Conservation (phyloP, 2,329 filamentous ascomycete genomes). For the Fusarium nematophilum region DNA sequence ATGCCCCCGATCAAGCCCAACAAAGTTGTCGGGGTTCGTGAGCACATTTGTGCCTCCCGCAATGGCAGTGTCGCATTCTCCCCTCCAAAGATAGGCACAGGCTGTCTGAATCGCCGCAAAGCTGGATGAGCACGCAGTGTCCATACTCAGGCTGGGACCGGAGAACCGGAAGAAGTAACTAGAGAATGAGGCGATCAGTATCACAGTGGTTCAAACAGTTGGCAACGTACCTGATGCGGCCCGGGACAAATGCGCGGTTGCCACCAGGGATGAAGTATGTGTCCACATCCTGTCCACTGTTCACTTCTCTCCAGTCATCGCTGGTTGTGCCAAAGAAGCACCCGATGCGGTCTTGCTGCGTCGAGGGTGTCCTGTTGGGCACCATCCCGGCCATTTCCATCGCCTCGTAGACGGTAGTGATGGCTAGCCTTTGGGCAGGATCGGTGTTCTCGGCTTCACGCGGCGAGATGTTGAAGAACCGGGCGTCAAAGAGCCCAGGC, state of each 20-base stretch:
- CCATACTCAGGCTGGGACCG: constrained; percentile 76
- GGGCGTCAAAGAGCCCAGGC: constrained; percentile 78
- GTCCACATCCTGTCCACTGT: constrained; percentile 77
- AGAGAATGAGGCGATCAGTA: neutral
- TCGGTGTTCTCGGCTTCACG: constrained; percentile 81
- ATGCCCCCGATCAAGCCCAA: constrained; percentile 71
- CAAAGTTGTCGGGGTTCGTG: constrained; percentile 74
- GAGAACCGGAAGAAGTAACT: constrained; percentile 82
- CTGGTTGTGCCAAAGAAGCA: constrained; percentile 81
- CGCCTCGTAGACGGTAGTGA: constrained; percentile 83
- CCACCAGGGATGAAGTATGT: constrained; percentile 60
- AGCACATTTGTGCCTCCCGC: constrained; percentile 74
- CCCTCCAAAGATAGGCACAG: constrained; percentile 71
- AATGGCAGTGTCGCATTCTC: constrained; percentile 73
- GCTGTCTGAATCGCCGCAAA: constrained; percentile 72
- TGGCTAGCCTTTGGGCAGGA: constrained; percentile 78
- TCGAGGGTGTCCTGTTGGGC: constrained; percentile 74
- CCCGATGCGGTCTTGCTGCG: constrained; percentile 69
- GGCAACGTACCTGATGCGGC: constrained; percentile 31
- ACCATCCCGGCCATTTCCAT: constrained; percentile 81
- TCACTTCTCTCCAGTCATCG: constrained; percentile 82
- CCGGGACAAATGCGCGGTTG: constrained; percentile 37
- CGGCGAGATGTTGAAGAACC: constrained; percentile 87
- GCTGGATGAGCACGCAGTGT: constrained; percentile 80
- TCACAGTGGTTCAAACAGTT: neutral